Evolutionary conservation across 2,329 filamentous ascomycete species (phyloP).

Genomic region (Exophiala sp.): DNA sequence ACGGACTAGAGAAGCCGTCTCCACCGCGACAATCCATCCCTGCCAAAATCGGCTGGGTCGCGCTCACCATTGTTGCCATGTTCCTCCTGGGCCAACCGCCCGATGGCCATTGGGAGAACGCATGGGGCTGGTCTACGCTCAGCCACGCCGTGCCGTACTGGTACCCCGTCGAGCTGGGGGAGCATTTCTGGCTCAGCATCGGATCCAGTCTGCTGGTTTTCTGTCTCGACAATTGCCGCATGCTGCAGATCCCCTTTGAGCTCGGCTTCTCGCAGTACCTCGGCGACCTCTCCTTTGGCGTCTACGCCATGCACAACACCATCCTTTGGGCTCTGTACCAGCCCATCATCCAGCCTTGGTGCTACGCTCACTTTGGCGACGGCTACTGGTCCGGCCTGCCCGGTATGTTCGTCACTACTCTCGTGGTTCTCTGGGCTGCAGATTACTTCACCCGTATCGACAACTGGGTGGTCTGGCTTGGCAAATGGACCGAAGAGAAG

Average conservation of each 20-base stretch:
- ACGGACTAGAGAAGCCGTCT: neutral
- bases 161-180: slow-evolving; percentile 5
- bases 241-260: slow-evolving; percentile 41
- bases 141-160: slow-evolving; percentile 11
- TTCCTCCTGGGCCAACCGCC: slow-evolving; percentile 11
- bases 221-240: slow-evolving; percentile 38
- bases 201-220: slow-evolving; percentile 40
- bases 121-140: slow-evolving; percentile 6
- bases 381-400: slow-evolving; percentile 18
- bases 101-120: slow-evolving; percentile 1
- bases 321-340: slow-evolving; percentile 14
- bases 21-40: neutral
- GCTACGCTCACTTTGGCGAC: slow-evolving; percentile 11
- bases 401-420: slow-evolving; percentile 11
- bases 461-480: slow-evolving; percentile 9
- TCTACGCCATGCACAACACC: slow-evolving; percentile 41
- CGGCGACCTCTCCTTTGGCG: slow-evolving; percentile 43
- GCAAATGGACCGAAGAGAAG: slow-evolving; percentile 13
- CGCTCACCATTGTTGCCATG: slow-evolving; percentile 6
- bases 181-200: slow-evolving; percentile 38
- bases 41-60: slow-evolving; percentile 3
- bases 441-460: slow-evolving; percentile 22
- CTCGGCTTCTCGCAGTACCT: slow-evolving; percentile 41
- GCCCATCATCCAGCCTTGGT: slow-evolving; percentile 12
- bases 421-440: slow-evolving; percentile 16